These are phyloP conservation scores for Eucalyptus cladocalyx DNA, from an alignment of 345 rosid genomes.

Conservation along the genomic window DNA sequence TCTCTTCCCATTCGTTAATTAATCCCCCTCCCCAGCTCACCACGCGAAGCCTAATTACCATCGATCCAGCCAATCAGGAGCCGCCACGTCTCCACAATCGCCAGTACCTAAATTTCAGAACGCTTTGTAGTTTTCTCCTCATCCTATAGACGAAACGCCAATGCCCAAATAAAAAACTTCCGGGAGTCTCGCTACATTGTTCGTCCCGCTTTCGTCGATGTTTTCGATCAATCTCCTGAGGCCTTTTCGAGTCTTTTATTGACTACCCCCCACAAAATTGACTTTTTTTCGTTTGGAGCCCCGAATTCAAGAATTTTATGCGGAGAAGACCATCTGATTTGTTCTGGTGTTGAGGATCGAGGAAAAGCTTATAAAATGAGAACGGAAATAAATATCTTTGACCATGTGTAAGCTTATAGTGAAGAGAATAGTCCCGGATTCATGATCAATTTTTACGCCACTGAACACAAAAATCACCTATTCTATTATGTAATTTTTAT, in stretches of 20 bases:
- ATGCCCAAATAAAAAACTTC: not conserved
- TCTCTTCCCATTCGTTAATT: not conserved
- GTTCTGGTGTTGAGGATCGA: not conserved
- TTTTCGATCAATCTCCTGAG: not conserved
- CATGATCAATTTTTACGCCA: not conserved
- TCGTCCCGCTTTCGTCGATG: not conserved
- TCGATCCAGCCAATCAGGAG: not conserved
- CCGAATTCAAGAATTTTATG: not conserved
- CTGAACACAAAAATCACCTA: not conserved
- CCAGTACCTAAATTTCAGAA: not conserved
- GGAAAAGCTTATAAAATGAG: not conserved
- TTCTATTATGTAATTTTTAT: not conserved
- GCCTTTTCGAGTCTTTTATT: too few relatives aligned
- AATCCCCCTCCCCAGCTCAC: not conserved
- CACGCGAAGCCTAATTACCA: not conserved
- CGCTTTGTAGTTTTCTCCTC: not conserved
- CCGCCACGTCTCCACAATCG: not conserved
- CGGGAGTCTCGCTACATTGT: not conserved
- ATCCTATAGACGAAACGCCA: not conserved
- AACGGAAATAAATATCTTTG: too few relatives aligned
- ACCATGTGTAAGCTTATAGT: not conserved
- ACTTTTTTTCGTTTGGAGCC: not conserved
- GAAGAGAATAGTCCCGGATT: fast-evolving
- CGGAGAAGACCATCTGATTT: not conserved
- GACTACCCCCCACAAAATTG: not conserved